Base-by-base conservation (phyloP, 1,284 basidiomycete genomes). In the Volvariella surrecta region DNA sequence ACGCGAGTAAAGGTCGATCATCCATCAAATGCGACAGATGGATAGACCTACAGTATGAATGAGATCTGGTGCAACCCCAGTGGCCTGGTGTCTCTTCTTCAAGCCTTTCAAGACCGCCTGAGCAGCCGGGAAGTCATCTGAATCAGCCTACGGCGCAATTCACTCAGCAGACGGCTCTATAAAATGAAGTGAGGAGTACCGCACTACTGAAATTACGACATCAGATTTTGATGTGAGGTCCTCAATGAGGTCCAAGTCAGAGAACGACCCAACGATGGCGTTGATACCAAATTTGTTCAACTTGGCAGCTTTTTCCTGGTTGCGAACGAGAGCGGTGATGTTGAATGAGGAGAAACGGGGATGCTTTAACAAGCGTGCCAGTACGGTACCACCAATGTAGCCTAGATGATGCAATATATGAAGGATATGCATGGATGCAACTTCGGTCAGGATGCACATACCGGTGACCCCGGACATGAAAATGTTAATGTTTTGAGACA, bases 11-110 rank as follows among this genome's bases (percentile, higher is more conserved):
- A n/a, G n/a, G 24, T 11, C 34, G 15, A 35, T 19, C 16, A 38
- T 31, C 37, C 17, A 17, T 3, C 24, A 30, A 13, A 37, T 9
- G 24, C 17, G 15, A 3, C 19, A 37, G 22, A 39, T 8, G 37
- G 11, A n/a, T 13, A 22, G 4, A 58, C 68, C 42, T 48, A 76
- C 74, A 1, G 73, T 76, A 51, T 77, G 71, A 35, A 79, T 75
- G 31, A 73, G 60, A 32, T 69, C 63, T 1, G 72, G 64, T 4
- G 57, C 46, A 9, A 58, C 63, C 7, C 71, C 70, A n/a, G 63
- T 64, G 19, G 52, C 57, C 17, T 67, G 60, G 44, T 67, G 63
- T 21, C 67, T 58, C 42, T 61, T 64, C 56, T 63, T 68, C 43
- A 72, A 47, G 1, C 74, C 74, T 8, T 52, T 54, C 32, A 77